Conservation (phyloP, 306 rosid species). For the Prunus salicina region DNA sequence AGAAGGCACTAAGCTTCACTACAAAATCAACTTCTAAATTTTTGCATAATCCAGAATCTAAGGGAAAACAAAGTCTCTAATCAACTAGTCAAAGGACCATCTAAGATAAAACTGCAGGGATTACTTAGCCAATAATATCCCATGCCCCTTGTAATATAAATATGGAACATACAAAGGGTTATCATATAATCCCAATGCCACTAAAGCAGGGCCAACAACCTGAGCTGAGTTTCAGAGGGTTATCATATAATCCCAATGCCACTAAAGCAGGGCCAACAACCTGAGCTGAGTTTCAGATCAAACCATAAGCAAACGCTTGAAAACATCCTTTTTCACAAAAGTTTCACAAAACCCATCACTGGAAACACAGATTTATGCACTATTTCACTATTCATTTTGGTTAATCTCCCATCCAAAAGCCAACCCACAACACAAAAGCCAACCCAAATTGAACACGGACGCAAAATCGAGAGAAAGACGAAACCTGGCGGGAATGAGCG, state of each 20-base stretch:
- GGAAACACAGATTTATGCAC: background rate
- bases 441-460: background rate
- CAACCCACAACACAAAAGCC: background rate
- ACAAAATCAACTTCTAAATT: background rate
- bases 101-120: background rate
- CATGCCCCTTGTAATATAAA: background rate
- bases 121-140: background rate
- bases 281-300: background rate
- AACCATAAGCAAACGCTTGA: background rate
- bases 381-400: background rate
- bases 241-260: background rate
- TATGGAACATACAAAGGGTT: background rate
- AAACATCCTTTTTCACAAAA: background rate
- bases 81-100: background rate
- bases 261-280: background rate
- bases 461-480: background rate
- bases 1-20: background rate
- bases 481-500: conserved; percentile 91
- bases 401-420: background rate
- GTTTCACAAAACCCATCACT: background rate
- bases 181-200: background rate
- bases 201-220: background rate
- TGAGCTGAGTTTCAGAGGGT: background rate
- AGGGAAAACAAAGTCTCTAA: background rate
- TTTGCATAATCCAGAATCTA: background rate